phyloP scores from a whole-genome alignment of 1,284 basidiomycete species.

The Amylostereum areolatum region DNA sequence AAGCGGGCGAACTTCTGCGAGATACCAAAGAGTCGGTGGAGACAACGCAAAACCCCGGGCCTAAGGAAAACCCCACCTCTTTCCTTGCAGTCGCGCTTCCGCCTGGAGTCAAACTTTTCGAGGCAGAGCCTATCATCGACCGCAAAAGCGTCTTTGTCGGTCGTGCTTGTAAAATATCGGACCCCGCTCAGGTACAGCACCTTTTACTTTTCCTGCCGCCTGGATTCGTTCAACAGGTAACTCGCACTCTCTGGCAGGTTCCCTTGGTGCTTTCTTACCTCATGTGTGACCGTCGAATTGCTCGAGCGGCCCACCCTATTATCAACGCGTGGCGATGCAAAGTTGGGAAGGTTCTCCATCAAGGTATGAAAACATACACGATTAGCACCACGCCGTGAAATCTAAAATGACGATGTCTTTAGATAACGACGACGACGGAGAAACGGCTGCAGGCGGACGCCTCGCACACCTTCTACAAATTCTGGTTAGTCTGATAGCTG shows the following conservation, averaged over 20 bases:
- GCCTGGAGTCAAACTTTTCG: constrained; percentile 55
- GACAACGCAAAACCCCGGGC: background rate
- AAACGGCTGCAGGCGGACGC: constrained; percentile 84
- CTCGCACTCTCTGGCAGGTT: constrained; percentile 38
- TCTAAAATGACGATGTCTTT: background rate
- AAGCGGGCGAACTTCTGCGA: constrained; percentile 49
- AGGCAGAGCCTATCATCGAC: constrained; percentile 75
- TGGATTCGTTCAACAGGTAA: constrained; percentile 3
- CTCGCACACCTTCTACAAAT: constrained; percentile 87
- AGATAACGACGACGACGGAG: constrained; percentile 95
- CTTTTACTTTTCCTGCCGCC: background rate
- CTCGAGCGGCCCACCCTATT: constrained; percentile 80
- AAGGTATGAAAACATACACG: constrained; percentile 44
- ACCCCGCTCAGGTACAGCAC: constrained; percentile 63
- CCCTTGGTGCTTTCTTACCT: constrained; percentile 68
- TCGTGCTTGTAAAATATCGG: constrained; percentile 70
- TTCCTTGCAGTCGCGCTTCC: constrained; percentile 35
- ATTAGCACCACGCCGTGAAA: background rate
- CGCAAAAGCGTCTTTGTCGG: constrained; percentile 83
- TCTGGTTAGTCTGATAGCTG: constrained; percentile 42
- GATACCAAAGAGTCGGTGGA: constrained; percentile 22
- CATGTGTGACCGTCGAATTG: constrained; percentile 66
- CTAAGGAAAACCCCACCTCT: background rate
- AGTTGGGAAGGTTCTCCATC: constrained; percentile 59
- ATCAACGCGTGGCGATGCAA: constrained; percentile 87